Base-by-base conservation (phyloP, 352 stramenopile species). In the Globisporangium takayamanum region DNA sequence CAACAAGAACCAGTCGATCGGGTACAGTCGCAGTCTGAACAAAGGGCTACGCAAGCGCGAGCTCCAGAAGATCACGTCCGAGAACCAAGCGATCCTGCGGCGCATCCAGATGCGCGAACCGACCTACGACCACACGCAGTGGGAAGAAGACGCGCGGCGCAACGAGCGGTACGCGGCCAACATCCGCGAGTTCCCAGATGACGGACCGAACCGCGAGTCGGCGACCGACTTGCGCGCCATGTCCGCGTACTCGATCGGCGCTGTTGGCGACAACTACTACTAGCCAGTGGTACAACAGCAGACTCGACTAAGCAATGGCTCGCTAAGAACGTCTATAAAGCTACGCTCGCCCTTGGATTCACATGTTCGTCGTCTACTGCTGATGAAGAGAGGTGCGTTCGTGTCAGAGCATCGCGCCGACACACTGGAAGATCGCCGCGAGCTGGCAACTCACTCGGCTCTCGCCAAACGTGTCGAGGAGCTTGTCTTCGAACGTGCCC, bases 101-200 rank as follows among this genome's bases (percentile, higher is more conserved):
- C 87, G 86, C 52, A 97, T 97, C 47, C 90, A 97, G 69, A 90
- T 82, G 73, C 80, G 84, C 10, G 84, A 95, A 60, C 90, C 90
- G 2, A 92, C 84, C 22, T 97, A 97, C 59, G 81, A 97, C 57
- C 84, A 94, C 64, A 46, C 90, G 44, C 80, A 96, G 59, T 97
- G 90, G 90, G 84, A 92, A 44, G 79, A 95, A 60, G 87, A 97
- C 18, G 88, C 88, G 33, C 83, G 87, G 53, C 73, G 86, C 51
- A 93, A 94, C 52, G 80, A 92, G 33, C 72, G 78, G 47, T 95
- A 96, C 50, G 81, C 89, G 25, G 69, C 72, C 55, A 97, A 96
- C 63, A 97, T 97, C 57, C 86, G 88, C 44, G 84, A 96, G 60
- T 96, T 89, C 53, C 76, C 87, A 12, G 48, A 73, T 7, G 76